Base-by-base conservation (phyloP, 2,329 filamentous ascomycete genomes). In the Aspergillus niger region DNA sequence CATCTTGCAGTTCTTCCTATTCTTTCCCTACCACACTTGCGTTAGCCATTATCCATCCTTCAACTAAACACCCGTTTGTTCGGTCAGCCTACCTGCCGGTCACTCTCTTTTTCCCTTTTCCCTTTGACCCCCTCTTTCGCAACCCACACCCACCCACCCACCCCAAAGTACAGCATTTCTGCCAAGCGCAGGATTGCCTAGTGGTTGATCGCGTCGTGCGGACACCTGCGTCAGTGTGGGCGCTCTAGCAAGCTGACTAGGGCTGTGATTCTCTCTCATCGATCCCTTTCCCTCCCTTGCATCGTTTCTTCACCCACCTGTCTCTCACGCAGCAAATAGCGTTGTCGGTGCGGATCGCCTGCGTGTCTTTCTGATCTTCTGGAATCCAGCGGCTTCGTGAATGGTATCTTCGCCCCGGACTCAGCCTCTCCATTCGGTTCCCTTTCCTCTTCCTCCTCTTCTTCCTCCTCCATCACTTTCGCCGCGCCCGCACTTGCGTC, bases 251-350 rank as follows among this genome's bases (percentile, higher is more conserved):
- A 55, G 48, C 63, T 61, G 65, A 69, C 65, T 64, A 64, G 62
- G 64, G 60, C 66, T 69, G 64, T 65, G 63, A 58, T 61, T 20
- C 22, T 44, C 41, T 44, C 41, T 44, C 41, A 44, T 63, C 48
- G 56, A 66, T 69, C 63, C 64, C 65, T 69, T 50, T 67, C 62
- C 63, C 65, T 68, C 65, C 66, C 65, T 69, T 67, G 66, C 67
- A 63, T 69, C 58, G 52, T 56, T 59, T 57, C 52, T 62, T 63
- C 62, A 60, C 59, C 56, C 53, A 54, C 55, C 58, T 47, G 26
- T 47, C 39, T 51, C 47, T 57, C 55, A 51, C 38, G 36, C 63
- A 56, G 58, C 62, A 65, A 63, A 62, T 64, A 65, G 58, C 53
- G 59, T 53, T 28, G 39, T 56, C 50, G 44, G 55, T 57, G 55